phyloP scores from a whole-genome alignment of 2,329 filamentous ascomycete genomes.

The Xylariaceae sp. region DNA sequence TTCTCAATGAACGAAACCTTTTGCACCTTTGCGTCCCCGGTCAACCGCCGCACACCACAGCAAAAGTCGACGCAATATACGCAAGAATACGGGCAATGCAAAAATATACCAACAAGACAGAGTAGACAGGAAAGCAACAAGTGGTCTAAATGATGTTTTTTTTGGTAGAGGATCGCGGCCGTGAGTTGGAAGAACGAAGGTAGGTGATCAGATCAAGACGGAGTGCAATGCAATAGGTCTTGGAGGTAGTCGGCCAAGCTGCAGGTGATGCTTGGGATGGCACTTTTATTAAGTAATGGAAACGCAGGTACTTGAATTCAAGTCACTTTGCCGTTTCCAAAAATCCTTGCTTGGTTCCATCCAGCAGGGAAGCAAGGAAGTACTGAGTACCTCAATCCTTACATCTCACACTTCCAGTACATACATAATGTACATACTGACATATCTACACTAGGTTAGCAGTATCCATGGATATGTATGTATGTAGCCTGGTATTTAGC shows the following conservation, averaged over 20 bases:
- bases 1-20: too few species aligned
- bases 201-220: neutral
- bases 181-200: neutral
- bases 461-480: too few species aligned
- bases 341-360: neutral
- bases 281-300: neutral
- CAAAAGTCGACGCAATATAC: slow-evolving; percentile 13
- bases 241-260: neutral
- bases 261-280: neutral
- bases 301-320: neutral
- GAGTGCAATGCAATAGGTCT: neutral
- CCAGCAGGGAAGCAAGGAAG: neutral
- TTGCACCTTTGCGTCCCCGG: too few species aligned
- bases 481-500: too few species aligned
- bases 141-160: neutral
- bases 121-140: neutral
- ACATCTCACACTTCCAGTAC: neutral
- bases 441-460: too few species aligned
- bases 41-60: slow-evolving; percentile 6
- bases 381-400: neutral
- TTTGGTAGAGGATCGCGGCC: neutral
- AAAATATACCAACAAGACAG: slow-evolving; percentile 3
- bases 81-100: slow-evolving; percentile 1
- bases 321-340: neutral
- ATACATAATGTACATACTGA: too few species aligned